Evolutionary conservation across 768 basidiomycete species (phyloP), one percentile per base, ranked within the genome.

Genomic region (Cubamyces lactineus): DNA sequence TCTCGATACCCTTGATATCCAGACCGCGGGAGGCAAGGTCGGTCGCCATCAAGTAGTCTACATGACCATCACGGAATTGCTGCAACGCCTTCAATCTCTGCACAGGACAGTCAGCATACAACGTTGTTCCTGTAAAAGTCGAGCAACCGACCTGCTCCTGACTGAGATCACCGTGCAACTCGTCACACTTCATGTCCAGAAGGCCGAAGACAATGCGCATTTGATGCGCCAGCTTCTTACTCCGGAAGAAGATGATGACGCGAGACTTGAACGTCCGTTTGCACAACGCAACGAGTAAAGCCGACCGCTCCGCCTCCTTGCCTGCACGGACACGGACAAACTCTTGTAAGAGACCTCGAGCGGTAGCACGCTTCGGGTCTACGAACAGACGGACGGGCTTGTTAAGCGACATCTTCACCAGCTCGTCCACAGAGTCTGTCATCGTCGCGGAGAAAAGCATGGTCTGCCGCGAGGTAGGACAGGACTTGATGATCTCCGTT

Each of bases 401-500:
- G 73, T 94, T 90, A 51, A 98, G 77, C 13, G 92, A 93, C 83
- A 98, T 89, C 70, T 87, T 88, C 59, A 98, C 91, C 50, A 99
- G 84, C 70, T 95, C 89, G 68, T 97, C 93, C 9, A 98, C 91
- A 1, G 91, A 90, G 74, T 99, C 97, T 4, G 96, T 98, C 91
- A 98, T 98, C 1, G 97, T 99, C 2, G 97, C 97, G 0, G 95
- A 97, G 76, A 99, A 99, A 40, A 99, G 82, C 94, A 99, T 96
- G 3, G 97, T 98, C 73, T 98, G 97, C 40, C 97, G 85, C 24
- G 90, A 89, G 21, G 75, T 75, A 1, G 95, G 95, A 72, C 95
- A 97, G 17, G 91, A 84, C 69, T 88, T 89, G 76, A 98, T 87
- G 68, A 99, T 97, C 76, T 99, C 97, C 17, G 85, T 79, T 38